phyloP scores from a whole-genome alignment of 2,329 filamentous ascomycete species.

The Hypoxylon rubiginosum region DNA sequence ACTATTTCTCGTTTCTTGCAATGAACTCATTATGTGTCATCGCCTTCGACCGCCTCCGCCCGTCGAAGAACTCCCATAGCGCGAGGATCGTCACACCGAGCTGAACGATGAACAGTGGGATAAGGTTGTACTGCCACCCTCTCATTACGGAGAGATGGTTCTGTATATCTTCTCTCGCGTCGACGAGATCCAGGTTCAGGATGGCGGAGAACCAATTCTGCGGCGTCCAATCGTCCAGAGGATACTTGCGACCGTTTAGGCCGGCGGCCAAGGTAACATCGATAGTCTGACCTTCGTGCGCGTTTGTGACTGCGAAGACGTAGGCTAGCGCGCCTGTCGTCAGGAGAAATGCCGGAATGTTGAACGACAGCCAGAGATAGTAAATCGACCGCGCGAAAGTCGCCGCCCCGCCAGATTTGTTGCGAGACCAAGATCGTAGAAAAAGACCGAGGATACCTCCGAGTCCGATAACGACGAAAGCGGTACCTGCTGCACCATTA shows the following conservation, averaged over 20 bases:
- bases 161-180: conserved; percentile 45
- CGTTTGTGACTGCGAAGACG: conserved; percentile 52
- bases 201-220: conserved; percentile 57
- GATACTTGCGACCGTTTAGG: conserved; percentile 49
- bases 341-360: conserved; percentile 54
- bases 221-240: conserved; percentile 54
- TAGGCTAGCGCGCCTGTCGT: conserved; percentile 55
- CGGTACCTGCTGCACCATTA: conserved; percentile 58
- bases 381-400: conserved; percentile 45
- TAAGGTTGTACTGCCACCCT: conserved; percentile 56
- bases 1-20: conserved; percentile 14
- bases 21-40: conserved; percentile 3
- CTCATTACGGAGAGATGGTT: conserved; percentile 50
- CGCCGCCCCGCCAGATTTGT: conserved; percentile 31
- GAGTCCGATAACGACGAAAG: conserved; percentile 53
- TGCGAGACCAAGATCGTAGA: conserved; percentile 46
- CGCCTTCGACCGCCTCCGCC: conserved; percentile 30
- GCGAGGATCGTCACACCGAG: conserved; percentile 43
- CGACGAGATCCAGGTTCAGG: conserved; percentile 50
- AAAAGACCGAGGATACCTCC: conserved; percentile 52
- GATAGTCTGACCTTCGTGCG: conserved; percentile 51
- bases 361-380: conserved; percentile 53
- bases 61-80: conserved; percentile 40
- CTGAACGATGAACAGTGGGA: conserved; percentile 50
- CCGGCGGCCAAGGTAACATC: conserved; percentile 45